Evolutionary conservation across 768 basidiomycete species (phyloP).

Genomic region (Suillus luteus): DNA sequence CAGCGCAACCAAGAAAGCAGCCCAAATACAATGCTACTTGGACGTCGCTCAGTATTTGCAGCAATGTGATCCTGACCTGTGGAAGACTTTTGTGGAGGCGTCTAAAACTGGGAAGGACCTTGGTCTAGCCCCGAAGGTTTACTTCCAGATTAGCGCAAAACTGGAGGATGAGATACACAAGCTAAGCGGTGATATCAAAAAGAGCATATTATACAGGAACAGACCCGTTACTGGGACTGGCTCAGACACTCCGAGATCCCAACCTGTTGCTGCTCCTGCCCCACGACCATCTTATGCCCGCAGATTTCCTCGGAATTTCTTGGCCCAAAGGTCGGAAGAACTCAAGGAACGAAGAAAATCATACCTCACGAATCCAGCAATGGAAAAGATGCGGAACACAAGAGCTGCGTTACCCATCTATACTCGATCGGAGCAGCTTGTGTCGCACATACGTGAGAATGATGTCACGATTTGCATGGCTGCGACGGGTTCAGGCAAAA

Average conservation of each 20-base stretch:
- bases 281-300: slow-evolving; percentile 25
- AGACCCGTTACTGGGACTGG: slow-evolving; percentile 44
- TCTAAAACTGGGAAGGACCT: slow-evolving; percentile 67
- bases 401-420: slow-evolving; percentile 77
- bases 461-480: slow-evolving; percentile 91
- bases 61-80: slow-evolving; percentile 77
- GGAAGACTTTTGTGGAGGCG: slow-evolving; percentile 68
- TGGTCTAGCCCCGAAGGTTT: slow-evolving; percentile 69
- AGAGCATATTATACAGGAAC: slow-evolving; percentile 65
- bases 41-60: slow-evolving; percentile 90
- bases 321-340: slow-evolving; percentile 56
- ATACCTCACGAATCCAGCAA: slow-evolving; percentile 61
- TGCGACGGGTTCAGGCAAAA: slow-evolving; percentile 90
- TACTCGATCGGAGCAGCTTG: slow-evolving; percentile 62
- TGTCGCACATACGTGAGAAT: slow-evolving; percentile 69
- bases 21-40: slow-evolving; percentile 74
- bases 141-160: slow-evolving; percentile 60
- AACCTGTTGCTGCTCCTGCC: slow-evolving; percentile 8
- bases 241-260: slow-evolving; percentile 10
- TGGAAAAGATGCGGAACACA: slow-evolving; percentile 67
- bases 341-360: slow-evolving; percentile 54
- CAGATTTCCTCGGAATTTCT: slow-evolving; percentile 32
- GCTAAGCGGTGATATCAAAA: slow-evolving; percentile 65
- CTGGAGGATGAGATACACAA: slow-evolving; percentile 74
- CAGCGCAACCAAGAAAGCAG: slow-evolving; percentile 67